Evolutionary conservation across 2,329 filamentous ascomycete genomes (phyloP).

Genomic region (Dothiorella sarmentorum): DNA sequence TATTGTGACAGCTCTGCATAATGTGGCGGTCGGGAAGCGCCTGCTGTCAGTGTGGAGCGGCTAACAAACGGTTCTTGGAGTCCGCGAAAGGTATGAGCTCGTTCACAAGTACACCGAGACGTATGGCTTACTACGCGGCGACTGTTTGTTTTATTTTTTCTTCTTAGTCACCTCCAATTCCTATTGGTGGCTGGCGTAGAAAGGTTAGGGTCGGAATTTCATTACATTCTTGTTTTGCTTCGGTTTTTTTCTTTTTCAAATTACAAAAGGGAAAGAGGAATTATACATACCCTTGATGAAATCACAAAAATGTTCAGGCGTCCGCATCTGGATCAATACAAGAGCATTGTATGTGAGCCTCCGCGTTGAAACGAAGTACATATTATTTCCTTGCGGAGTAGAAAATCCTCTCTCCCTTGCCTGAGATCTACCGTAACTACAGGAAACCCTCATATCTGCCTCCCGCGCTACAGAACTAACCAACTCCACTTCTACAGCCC

Average conservation of each 20-base stretch:
- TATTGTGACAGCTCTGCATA: not conserved
- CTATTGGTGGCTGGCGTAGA: not conserved
- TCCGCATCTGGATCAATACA: no score
- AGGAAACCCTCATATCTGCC: not conserved
- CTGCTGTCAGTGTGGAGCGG: not conserved
- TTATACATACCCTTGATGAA: not conserved
- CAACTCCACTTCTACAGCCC: constrained; percentile 12
- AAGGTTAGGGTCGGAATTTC: not conserved
- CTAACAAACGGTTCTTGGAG: not conserved
- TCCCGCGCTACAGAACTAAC: not conserved
- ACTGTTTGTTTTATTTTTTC: not conserved
- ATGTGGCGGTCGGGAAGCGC: no score
- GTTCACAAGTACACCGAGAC: not conserved
- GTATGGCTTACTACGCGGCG: not conserved
- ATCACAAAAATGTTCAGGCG: not conserved
- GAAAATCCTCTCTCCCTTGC: no score
- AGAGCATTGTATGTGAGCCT: no score
- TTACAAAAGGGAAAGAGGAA: not conserved
- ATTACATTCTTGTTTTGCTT: not conserved
- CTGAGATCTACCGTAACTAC: no score
- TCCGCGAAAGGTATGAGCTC: not conserved
- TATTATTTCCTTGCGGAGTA: no score
- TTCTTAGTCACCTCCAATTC: not conserved
- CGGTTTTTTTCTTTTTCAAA: not conserved
- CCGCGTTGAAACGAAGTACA: no score